Evolutionary conservation across 148 eudicot species (phyloP).

Genomic region (Rhododendron ferrugineum): DNA sequence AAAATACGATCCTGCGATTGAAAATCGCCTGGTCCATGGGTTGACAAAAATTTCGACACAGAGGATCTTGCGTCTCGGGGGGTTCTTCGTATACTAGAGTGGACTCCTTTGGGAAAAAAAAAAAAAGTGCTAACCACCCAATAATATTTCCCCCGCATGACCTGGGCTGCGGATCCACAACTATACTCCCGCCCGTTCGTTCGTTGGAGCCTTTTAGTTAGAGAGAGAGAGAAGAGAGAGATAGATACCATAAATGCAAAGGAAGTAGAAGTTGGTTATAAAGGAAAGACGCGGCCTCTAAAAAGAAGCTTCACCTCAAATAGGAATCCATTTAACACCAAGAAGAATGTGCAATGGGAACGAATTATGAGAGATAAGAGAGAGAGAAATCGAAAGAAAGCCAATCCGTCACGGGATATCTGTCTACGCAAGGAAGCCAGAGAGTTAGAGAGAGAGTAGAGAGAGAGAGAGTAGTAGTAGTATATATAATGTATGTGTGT

Average conservation of each 20-base stretch:
- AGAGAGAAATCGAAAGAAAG: not conserved
- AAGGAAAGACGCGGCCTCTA: not conserved
- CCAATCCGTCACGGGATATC: not conserved
- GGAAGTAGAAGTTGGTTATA: not conserved
- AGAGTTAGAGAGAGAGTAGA: not conserved
- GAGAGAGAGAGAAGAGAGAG: not conserved
- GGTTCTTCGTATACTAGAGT: too few relatives aligned
- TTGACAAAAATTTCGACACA: too few relatives aligned
- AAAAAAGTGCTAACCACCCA: not conserved
- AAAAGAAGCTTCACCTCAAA: not conserved
- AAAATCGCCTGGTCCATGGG: too few relatives aligned
- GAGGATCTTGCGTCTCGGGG: too few relatives aligned
- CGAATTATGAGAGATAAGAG: not conserved
- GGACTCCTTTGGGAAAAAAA: too few relatives aligned
- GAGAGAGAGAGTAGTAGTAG: not conserved
- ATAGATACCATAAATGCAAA: not conserved
- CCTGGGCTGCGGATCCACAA: not conserved
- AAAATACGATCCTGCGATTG: too few relatives aligned
- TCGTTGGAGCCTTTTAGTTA: not conserved
- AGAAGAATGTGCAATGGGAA: not conserved
- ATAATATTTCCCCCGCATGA: not conserved
- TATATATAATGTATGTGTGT: too few relatives aligned
- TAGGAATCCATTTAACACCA: not conserved
- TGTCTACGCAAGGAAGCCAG: not conserved
- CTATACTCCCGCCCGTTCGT: slow-evolving; percentile 7